Conservation (phyloP, 2,329 filamentous ascomycete genomes). For the Calonectria naviculata region DNA sequence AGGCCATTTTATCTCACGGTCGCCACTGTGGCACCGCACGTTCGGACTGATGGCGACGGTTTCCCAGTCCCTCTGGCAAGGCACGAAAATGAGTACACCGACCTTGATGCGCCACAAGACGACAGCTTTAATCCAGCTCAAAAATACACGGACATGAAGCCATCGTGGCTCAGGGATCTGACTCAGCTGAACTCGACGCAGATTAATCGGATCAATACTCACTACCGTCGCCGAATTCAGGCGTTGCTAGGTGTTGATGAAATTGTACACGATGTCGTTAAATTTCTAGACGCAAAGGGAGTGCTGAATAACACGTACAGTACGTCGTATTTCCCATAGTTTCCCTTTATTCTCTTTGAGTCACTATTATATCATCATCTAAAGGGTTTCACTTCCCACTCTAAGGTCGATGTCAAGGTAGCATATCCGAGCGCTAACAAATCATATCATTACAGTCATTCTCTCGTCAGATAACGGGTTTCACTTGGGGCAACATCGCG, state of each 20-base stretch:
- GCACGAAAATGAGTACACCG: slow-evolving; percentile 68
- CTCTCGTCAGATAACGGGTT: slow-evolving; percentile 65
- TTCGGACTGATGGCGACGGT: slow-evolving; percentile 36
- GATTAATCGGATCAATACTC: slow-evolving; percentile 36
- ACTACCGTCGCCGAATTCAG: slow-evolving; percentile 52
- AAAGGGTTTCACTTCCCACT: too few species aligned
- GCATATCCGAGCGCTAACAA: slow-evolving; percentile 48
- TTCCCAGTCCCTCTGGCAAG: slow-evolving; percentile 55
- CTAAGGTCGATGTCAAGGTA: not conserved
- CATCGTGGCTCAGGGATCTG: slow-evolving; percentile 30
- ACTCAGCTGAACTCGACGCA: slow-evolving; percentile 29
- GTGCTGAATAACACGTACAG: slow-evolving; percentile 55
- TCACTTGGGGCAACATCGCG: slow-evolving; percentile 63
- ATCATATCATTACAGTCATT: slow-evolving; percentile 48
- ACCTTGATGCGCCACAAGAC: slow-evolving; percentile 68
- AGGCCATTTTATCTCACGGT: slow-evolving; percentile 66
- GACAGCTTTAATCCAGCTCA: slow-evolving; percentile 70
- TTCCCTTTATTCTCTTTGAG: too few species aligned
- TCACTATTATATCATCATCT: accelerated
- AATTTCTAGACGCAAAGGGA: slow-evolving; percentile 41
- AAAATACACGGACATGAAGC: slow-evolving; percentile 1
- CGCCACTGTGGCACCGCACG: slow-evolving; percentile 53
- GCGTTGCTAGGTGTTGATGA: slow-evolving; percentile 56
- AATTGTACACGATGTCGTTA: slow-evolving; percentile 52
- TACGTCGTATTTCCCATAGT: not conserved